A percentile compares a stretch with the other conserved stretches of the same genome.
Conservation (phyloP, 805 yeast genomes). For the Sporopachydermia lactativora region DNA sequence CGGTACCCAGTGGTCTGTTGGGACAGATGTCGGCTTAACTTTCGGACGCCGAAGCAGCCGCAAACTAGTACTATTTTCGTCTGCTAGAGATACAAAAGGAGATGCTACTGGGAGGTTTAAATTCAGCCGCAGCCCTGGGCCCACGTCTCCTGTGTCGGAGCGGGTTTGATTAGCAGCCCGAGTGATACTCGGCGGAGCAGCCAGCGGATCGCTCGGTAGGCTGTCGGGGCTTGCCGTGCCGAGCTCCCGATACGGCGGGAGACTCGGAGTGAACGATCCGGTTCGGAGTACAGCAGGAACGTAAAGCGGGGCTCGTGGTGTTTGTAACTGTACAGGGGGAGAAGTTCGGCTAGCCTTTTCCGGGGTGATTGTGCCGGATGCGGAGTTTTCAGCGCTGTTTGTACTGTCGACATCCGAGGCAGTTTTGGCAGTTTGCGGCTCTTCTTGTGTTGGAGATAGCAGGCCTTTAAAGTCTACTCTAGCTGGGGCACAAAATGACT, state of each 20-base stretch:
- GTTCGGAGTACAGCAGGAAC: slow-evolving; percentile 9
- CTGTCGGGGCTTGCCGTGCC: neutral
- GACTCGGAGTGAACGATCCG: slow-evolving; percentile 4
- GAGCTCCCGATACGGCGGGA: too few relatives aligned
- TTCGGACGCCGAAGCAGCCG: neutral
- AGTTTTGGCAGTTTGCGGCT: neutral
- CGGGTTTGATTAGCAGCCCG: too few relatives aligned
- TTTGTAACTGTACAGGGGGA: slow-evolving; percentile 7
- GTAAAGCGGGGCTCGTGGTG: slow-evolving; percentile 9
- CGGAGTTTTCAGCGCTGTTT: neutral
- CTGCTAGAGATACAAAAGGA: neutral
- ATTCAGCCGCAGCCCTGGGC: neutral
- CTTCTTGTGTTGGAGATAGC: neutral
- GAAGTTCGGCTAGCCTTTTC: too few relatives aligned
- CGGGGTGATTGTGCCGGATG: slow-evolving; percentile 2
- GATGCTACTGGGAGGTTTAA: neutral
- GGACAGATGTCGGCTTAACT: neutral
- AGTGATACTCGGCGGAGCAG: too few relatives aligned
- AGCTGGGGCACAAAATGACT: slow-evolving; percentile 2
- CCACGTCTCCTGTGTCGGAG: neutral
- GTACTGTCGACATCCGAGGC: neutral
- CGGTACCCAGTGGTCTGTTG: slow-evolving; percentile 58
- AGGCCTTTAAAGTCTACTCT: neutral
- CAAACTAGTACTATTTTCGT: neutral
- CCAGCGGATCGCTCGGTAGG: neutral